Base-by-base conservation (phyloP, 2,329 filamentous ascomycete species). In the Xylaria sp. region DNA sequence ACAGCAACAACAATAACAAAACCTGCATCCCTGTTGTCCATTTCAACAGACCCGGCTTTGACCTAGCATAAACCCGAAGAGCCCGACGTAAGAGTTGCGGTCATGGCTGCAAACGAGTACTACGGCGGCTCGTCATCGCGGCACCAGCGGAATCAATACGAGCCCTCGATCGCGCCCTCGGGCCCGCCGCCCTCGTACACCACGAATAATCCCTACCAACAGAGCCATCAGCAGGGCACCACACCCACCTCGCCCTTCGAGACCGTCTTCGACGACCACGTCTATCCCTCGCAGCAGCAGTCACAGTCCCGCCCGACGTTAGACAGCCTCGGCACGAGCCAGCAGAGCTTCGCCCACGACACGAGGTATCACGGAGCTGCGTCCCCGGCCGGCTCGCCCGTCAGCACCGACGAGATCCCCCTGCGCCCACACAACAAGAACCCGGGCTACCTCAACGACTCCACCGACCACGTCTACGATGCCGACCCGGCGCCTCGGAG, bases 51-150 rank as follows among this genome's bases (percentile, higher is more conserved):
- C 25, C 25, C 41, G 51, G 20, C 34, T 20, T 23, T 25, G 31
- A 41, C 9, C 39, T 31, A 41, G 4, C 25, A 10, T 37, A 37
- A 10, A 37, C 34, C 8, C 10, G 34, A 37, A 10, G 10, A 10
- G 10, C 25, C 13, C 12, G n/a, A 41, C 44, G 31, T 13, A 52
- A 52, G 13, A 52, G 60, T 50, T 20, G 15, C 23, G 34, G 83
- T 63, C 75, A 91, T 91, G 89, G 86, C 89, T 54, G 84, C 87
- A 72, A 87, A 90, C 82, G 88, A 91, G 75, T 92, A 92, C 81
- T 92, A 92, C 81, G 84, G 85, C 73, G 78, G 81, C 69, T 77
- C 79, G 71, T 76, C 79, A 23, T 67, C 67, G 75, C 76, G 76
- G 76, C 76, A 75, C 75, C 74, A 80, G 73, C 81, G 85, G 72